A percentile compares a stretch with the other conserved stretches of the same genome.
Conservation (phyloP, 208 protist genomes). For the Acanthamoeba triangularis region DNA sequence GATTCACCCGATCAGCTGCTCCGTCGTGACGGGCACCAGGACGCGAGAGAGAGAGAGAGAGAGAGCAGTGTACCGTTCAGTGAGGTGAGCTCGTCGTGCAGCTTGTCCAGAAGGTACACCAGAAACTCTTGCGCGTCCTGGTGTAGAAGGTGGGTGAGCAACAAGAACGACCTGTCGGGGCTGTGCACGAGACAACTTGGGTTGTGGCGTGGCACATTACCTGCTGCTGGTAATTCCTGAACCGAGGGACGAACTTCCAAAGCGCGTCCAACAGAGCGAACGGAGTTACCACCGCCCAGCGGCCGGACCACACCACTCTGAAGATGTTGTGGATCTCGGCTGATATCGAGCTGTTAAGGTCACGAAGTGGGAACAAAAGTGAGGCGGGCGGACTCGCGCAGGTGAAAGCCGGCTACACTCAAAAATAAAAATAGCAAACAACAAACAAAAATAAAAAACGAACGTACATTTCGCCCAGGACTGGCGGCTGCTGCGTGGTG, state of each 20-base stretch:
- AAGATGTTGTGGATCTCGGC: slow-evolving; percentile 83
- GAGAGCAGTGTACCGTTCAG: neutral
- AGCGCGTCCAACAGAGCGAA: slow-evolving; percentile 76
- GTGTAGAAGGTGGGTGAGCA: neutral
- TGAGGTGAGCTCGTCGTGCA: slow-evolving; percentile 30
- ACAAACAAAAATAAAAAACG: too few relatives aligned
- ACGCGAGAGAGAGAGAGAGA: too few relatives aligned
- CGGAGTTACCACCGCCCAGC: slow-evolving; percentile 82
- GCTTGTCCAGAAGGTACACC: slow-evolving; percentile 43
- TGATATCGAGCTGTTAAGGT: slow-evolving; percentile 69
- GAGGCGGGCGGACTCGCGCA: neutral
- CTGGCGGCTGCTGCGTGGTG: slow-evolving; percentile 1
- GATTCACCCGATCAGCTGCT: too few relatives aligned
- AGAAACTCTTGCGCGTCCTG: slow-evolving; percentile 52
- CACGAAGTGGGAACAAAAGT: neutral
- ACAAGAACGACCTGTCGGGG: too few relatives aligned
- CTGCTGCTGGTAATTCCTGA: slow-evolving; percentile 85
- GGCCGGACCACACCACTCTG: slow-evolving; percentile 80
- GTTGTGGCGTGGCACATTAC: neutral
- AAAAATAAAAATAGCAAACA: too few relatives aligned
- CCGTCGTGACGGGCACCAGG: neutral
- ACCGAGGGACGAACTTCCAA: slow-evolving; percentile 82
- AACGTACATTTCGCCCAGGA: slow-evolving; percentile 39
- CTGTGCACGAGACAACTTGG: too few relatives aligned
- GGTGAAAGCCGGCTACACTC: neutral